phyloP scores from a whole-genome alignment of 2,329 filamentous ascomycete species.

The Alternaria longipes region DNA sequence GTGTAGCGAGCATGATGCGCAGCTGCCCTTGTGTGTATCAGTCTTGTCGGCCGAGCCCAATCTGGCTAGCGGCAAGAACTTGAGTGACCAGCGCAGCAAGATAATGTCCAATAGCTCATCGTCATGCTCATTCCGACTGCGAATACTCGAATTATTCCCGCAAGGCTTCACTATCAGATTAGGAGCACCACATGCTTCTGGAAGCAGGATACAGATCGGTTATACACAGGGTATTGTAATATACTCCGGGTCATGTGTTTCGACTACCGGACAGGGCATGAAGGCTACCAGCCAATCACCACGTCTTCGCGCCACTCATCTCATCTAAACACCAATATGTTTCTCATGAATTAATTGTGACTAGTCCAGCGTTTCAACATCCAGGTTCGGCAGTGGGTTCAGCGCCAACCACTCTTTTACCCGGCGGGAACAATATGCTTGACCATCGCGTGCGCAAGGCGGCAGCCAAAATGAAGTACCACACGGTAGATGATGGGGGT shows the following conservation, averaged over 20 bases:
- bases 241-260: slow-evolving; percentile 30
- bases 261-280: slow-evolving; percentile 17
- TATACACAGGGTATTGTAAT: slow-evolving; percentile 42
- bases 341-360: slow-evolving; percentile 24
- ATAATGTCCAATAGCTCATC: slow-evolving; percentile 44
- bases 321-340: slow-evolving; percentile 25
- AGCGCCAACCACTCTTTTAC: slow-evolving; percentile 23
- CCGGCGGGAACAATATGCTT: slow-evolving; percentile 25
- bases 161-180: slow-evolving; percentile 35
- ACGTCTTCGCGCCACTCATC: slow-evolving; percentile 2
- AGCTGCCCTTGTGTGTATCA: slow-evolving; percentile 33
- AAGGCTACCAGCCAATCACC: slow-evolving; percentile 17
- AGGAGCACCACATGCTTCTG: slow-evolving; percentile 39
- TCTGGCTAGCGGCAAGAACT: slow-evolving; percentile 35
- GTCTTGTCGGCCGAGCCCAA: slow-evolving; percentile 30
- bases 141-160: slow-evolving; percentile 24
- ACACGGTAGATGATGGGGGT: slow-evolving; percentile 6
- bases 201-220: slow-evolving; percentile 43
- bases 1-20: slow-evolving; percentile 35
- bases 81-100: slow-evolving; percentile 37
- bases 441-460: slow-evolving; percentile 1
- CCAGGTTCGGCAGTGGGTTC: slow-evolving; percentile 16
- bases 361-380: slow-evolving; percentile 20
- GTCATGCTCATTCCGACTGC: slow-evolving; percentile 44
- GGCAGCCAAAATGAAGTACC: slow-evolving; percentile 15